Base-by-base conservation (phyloP, 2,329 filamentous ascomycete genomes). In the Fusarium camptoceras region DNA sequence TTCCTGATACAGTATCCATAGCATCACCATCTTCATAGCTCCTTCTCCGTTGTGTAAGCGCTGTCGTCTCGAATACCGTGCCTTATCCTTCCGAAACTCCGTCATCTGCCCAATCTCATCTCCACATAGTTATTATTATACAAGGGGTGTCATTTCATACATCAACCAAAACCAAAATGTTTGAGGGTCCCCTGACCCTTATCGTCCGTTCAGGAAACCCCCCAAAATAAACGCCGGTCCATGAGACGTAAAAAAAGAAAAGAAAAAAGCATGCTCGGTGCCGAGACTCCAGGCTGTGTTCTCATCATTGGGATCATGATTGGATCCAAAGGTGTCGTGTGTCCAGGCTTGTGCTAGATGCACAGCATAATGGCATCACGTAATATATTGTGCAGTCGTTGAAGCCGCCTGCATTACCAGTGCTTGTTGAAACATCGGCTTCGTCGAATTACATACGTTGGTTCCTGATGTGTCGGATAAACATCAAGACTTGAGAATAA, bases 151-250 rank as follows among this genome's bases (percentile, higher is more conserved):
- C 62, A 66, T 73, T 59, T 63, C 60, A 67, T 55, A 68, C 34
- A 64, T 59, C 41, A 61, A 58, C 48, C 57, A 62, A 66, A 55
- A 64, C 59, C 50, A 61, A 64, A 64, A 62, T 50, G 49, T 60
- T 57, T 51, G 42, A 49, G 47, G 34, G 27, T 42, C 24, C 31
- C 50, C 30, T 49, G 34, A 25, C 44, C 60, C 58, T 47, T 60
- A 49, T 46, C 54, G 34, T 59, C 20, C 59, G 39, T 55, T 22
- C 22, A 50, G n/a, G 24, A 24, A 51, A 61, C 37, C 54, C 55
- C 64, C 55, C 64, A 68, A 59, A 59, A 66, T 46, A 75, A 75
- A 75, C 73, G 71, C 73, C 73, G 51, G 47, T 62, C 68, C 59
- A 59, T 72, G 58, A 66, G 65, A 67, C 64, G 48, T 57, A 51